Conservation (phyloP, 2,329 filamentous ascomycete species). For the Onygenales sp. region DNA sequence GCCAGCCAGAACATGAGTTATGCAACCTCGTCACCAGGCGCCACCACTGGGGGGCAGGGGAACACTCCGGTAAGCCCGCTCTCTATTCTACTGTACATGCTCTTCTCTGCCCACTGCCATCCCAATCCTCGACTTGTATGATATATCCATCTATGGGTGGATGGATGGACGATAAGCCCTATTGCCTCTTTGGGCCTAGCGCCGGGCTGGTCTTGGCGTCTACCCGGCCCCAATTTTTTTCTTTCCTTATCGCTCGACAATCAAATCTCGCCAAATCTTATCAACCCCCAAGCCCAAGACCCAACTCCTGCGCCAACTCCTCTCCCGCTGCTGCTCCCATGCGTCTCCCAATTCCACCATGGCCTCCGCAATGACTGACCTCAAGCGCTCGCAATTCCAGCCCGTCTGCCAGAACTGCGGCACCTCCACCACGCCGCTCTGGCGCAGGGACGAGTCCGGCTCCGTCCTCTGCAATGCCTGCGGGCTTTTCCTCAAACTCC, state of each 20-base stretch:
- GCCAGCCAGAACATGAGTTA: conserved; percentile 48
- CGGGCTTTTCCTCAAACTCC: conserved; percentile 92
- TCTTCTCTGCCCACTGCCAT: not conserved
- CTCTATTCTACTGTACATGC: conserved; percentile 4
- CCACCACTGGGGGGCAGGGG: conserved; percentile 55
- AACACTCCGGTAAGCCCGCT: conserved; percentile 33
- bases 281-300: conserved; percentile 15
- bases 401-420: conserved; percentile 94
- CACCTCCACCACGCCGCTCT: conserved; percentile 90
- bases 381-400: conserved; percentile 58
- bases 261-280: conserved; percentile 36
- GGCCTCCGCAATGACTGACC: conserved; percentile 41
- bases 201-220: conserved; percentile 24
- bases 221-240: conserved; percentile 20
- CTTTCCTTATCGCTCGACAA: conserved; percentile 35
- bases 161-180: not conserved
- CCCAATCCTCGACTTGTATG: not conserved
- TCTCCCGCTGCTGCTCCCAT: conserved; percentile 17
- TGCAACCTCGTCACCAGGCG: conserved; percentile 55
- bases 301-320: conserved; percentile 5
- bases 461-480: conserved; percentile 97
- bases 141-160: not conserved
- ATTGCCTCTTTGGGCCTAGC: conserved; percentile 15
- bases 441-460: conserved; percentile 93
- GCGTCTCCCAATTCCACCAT: conserved; percentile 20